Evolutionary conservation across 2,329 filamentous ascomycete species (phyloP).

Genomic region (Neoascochyta sp.): DNA sequence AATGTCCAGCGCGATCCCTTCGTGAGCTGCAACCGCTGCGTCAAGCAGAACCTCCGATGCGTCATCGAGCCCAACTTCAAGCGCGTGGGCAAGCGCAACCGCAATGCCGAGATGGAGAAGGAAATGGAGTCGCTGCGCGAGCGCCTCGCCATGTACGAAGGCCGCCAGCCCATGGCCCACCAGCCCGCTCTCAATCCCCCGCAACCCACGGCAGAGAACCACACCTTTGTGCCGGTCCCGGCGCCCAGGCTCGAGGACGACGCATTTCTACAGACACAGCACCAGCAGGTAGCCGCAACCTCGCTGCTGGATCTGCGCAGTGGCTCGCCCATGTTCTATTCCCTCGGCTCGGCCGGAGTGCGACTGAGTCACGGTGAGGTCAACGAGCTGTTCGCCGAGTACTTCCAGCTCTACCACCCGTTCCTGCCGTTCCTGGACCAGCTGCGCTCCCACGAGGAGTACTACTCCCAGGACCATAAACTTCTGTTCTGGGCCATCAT

Average conservation of each 20-base stretch:
- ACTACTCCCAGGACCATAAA: conserved; percentile 72
- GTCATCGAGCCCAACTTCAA: conserved; percentile 88
- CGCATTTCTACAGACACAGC: conserved; percentile 35
- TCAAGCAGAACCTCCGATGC: conserved; percentile 74
- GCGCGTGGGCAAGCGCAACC: conserved; percentile 74
- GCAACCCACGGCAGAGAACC: conserved; percentile 18
- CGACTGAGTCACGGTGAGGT: conserved; percentile 44
- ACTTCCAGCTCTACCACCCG: conserved; percentile 71
- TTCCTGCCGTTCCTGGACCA: conserved; percentile 73
- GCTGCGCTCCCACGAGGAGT: conserved; percentile 61
- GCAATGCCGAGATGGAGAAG: conserved; percentile 82
- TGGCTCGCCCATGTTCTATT: conserved; percentile 56
- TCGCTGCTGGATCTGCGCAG: conserved; percentile 43
- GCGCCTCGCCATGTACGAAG: conserved; percentile 58
- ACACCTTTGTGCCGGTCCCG: conserved; percentile 18
- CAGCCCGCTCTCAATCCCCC: conserved; percentile 27
- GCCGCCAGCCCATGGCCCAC: conserved; percentile 42
- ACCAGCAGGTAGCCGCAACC: conserved; percentile 38
- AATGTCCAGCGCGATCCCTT: conserved; percentile 81
- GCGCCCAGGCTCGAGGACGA: conserved; percentile 32
- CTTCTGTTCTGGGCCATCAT: conserved; percentile 84
- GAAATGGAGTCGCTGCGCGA: conserved; percentile 62
- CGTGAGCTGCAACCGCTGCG: conserved; percentile 71
- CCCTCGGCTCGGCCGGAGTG: conserved; percentile 51
- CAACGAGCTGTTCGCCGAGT: conserved; percentile 64